Percentiles rank a stretch among this genome's conserved stretches.
Conservation (phyloP, 352 stramenopile genomes). For the Globisporangium megalacanthum region DNA sequence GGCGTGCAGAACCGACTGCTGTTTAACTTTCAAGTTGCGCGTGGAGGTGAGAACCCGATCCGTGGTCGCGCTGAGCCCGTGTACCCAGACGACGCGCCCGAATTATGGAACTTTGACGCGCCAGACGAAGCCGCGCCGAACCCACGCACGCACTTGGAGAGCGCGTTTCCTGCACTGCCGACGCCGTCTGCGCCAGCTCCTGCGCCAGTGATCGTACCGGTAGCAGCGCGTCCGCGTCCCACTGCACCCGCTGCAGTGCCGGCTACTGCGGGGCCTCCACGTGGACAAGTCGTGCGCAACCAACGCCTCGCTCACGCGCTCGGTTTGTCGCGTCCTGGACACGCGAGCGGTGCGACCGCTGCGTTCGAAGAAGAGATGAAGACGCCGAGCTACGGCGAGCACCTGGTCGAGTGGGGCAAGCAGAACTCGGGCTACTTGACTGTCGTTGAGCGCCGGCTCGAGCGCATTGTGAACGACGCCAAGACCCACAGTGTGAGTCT, state of each 20-base stretch:
- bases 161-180: slow-evolving; percentile 63
- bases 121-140: slow-evolving; percentile 18
- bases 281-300: slow-evolving; percentile 57
- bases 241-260: slow-evolving; percentile 16
- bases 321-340: slow-evolving; percentile 38
- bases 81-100: slow-evolving; percentile 34
- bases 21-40: slow-evolving; percentile 71
- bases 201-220: slow-evolving; percentile 31
- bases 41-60: slow-evolving; percentile 51
- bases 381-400: slow-evolving; percentile 49
- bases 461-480: slow-evolving; percentile 62
- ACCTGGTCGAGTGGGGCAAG: slow-evolving; percentile 71
- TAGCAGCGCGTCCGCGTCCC: slow-evolving; percentile 25
- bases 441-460: slow-evolving; percentile 67
- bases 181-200: slow-evolving; percentile 30
- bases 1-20: slow-evolving; percentile 64
- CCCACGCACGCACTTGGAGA: slow-evolving; percentile 29
- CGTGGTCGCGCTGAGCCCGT: slow-evolving; percentile 18
- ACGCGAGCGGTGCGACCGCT: slow-evolving; percentile 25
- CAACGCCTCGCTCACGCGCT: slow-evolving; percentile 61
- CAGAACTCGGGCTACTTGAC: slow-evolving; percentile 61
- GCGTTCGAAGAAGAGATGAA: slow-evolving; percentile 78
- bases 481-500: slow-evolving; percentile 73
- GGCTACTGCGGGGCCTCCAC: slow-evolving; percentile 24
- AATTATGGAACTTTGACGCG: slow-evolving; percentile 57